Conservation (phyloP, 2,329 filamentous ascomycete species). For the Plectosphaerella cucumerina region DNA sequence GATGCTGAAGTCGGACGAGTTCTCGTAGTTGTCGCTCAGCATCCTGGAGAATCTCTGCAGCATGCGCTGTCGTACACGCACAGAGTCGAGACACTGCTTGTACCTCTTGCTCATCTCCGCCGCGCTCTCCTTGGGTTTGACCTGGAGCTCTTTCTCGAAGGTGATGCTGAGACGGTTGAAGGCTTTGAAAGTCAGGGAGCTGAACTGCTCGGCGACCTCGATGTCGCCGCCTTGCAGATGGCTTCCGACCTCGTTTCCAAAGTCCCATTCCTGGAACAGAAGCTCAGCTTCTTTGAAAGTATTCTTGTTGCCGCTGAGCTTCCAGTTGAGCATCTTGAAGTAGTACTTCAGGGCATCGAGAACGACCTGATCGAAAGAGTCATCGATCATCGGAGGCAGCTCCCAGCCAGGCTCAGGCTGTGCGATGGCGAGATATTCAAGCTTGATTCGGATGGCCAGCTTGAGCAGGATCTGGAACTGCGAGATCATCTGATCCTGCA, state of each 20-base stretch:
- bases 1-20: conserved; percentile 92
- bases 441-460: conserved; percentile 88
- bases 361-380: conserved; percentile 89
- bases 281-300: conserved; percentile 99
- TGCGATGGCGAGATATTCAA: conserved; percentile 78
- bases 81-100: conserved; percentile 91
- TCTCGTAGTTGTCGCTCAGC: conserved; percentile 90
- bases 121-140: conserved; percentile 76
- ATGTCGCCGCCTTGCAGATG: conserved; percentile 92
- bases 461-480: conserved; percentile 93
- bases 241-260: conserved; percentile 88
- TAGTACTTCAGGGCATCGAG: conserved; percentile 94
- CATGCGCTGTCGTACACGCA: conserved; percentile 93
- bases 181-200: conserved; percentile 87
- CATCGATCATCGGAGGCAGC: conserved; percentile 90
- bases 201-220: conserved; percentile 97
- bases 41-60: conserved; percentile 92
- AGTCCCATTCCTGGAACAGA: conserved; percentile 95
- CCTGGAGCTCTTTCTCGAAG: conserved; percentile 86
- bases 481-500: conserved; percentile 96
- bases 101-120: conserved; percentile 95
- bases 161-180: conserved; percentile 82
- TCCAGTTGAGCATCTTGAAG: conserved; percentile 98
- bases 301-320: conserved; percentile 94
- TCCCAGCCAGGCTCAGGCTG: conserved; percentile 92